A percentile compares a stretch with the other conserved stretches of the same genome.
These are phyloP conservation scores for Kodamaea sp. DNA, from an alignment of 1,139 yeast species.

Conservation along the genomic window DNA sequence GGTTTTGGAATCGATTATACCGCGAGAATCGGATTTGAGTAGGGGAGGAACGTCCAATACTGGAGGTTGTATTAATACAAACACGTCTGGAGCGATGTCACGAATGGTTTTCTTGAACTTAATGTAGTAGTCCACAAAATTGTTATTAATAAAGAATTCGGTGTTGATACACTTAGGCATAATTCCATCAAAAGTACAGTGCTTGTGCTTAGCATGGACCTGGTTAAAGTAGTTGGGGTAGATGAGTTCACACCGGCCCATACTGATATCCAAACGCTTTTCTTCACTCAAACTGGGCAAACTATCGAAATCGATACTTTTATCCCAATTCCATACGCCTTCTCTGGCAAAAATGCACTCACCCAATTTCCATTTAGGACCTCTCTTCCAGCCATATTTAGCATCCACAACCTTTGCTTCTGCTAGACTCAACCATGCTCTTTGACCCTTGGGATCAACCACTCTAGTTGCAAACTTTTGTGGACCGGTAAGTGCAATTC, in stretches of 20 bases:
- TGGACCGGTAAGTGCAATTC: conserved; percentile 73
- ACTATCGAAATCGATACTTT: conserved; percentile 24
- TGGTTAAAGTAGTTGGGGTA: conserved; percentile 37
- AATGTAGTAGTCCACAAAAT: conserved; percentile 60
- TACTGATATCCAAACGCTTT: conserved; percentile 39
- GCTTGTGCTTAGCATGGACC: conserved; percentile 23
- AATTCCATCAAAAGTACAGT: conserved; percentile 20
- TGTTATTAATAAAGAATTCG: conserved; percentile 61
- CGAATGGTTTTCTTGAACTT: conserved; percentile 53
- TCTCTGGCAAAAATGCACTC: conserved; percentile 77
- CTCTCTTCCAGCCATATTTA: conserved; percentile 71
- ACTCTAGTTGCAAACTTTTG: conserved; percentile 53
- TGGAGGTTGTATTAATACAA: conserved; percentile 79
- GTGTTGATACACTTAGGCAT: conserved; percentile 44
- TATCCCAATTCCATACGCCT: conserved; percentile 66
- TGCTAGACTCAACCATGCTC: conserved; percentile 65
- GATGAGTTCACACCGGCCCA: conserved; percentile 24
- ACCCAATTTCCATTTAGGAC: conserved; percentile 65
- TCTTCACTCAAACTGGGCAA: conserved; percentile 21
- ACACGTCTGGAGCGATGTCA: conserved; percentile 42
- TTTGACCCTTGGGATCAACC: conserved; percentile 66
- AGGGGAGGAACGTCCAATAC: conserved; percentile 79
- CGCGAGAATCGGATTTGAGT: conserved; percentile 49
- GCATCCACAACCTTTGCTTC: conserved; percentile 47
- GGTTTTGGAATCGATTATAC: conserved; percentile 61